These are phyloP conservation scores for Trametes sp. DNA, from an alignment of 1,284 basidiomycete genomes.

Conservation along the genomic window DNA sequence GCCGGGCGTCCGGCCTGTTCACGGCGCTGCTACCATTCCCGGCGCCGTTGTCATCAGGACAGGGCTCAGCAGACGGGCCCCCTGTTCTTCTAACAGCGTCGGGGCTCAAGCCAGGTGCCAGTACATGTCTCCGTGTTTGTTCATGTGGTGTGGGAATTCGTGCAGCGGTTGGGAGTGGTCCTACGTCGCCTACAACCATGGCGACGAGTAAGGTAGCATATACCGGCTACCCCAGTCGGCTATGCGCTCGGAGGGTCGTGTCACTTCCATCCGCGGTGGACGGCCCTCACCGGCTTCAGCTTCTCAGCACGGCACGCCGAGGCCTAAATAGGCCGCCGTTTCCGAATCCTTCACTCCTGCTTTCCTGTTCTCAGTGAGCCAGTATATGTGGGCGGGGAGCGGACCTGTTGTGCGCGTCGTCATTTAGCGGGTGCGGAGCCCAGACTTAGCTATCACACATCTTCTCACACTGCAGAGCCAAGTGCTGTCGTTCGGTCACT, in stretches of 20 bases:
- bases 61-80: background rate
- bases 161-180: background rate
- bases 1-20: background rate
- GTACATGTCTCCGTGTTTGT: too few species aligned
- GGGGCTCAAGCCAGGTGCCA: background rate
- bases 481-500: too few species aligned
- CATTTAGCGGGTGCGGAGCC: too few species aligned
- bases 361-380: background rate
- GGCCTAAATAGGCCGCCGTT: conserved; percentile 7
- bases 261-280: background rate
- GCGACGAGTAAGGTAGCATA: background rate
- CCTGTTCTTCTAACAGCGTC: background rate
- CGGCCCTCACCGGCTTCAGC: background rate
- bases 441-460: too few species aligned
- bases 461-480: too few species aligned
- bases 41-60: background rate
- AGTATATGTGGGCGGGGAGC: background rate
- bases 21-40: background rate
- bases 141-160: background rate
- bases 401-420: too few species aligned
- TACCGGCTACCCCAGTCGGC: background rate
- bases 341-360: background rate
- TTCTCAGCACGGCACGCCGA: background rate
- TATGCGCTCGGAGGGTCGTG: background rate
- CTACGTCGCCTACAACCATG: background rate